Evolutionary conservation across 305 asterid genomes (phyloP).

Genomic region (Plantago lanceolata): DNA sequence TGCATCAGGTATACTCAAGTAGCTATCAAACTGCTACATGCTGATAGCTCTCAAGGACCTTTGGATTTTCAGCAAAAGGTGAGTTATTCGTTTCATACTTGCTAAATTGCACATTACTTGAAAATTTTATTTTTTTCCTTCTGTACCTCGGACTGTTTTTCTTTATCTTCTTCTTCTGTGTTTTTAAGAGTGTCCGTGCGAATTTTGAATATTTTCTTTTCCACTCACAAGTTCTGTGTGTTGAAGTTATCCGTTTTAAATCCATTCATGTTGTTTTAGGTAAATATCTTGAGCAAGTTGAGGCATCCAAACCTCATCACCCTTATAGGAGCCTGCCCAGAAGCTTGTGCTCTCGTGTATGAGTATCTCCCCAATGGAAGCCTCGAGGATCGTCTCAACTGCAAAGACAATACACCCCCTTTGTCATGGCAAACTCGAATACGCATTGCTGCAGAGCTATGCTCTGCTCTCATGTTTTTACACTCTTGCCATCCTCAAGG

Average conservation of each 20-base stretch:
- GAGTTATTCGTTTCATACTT: conserved; percentile 12
- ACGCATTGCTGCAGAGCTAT: conserved; percentile 79
- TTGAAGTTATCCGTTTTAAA: too few relatives aligned
- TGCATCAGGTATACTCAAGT: conserved; percentile 68
- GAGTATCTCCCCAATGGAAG: conserved; percentile 86
- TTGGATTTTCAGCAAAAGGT: conserved; percentile 86
- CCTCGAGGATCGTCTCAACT: conserved; percentile 84
- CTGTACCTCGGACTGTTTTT: too few relatives aligned
- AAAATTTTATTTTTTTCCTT: not conserved
- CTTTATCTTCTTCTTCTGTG: too few relatives aligned
- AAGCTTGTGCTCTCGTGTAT: conserved; percentile 63
- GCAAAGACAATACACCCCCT: conserved; percentile 78
- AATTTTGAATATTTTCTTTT: too few relatives aligned
- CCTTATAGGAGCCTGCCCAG: conserved; percentile 85
- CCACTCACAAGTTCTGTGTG: too few relatives aligned
- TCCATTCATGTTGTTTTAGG: conserved; percentile 35
- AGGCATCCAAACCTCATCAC: conserved; percentile 87
- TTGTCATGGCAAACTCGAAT: conserved; percentile 84
- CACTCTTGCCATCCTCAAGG: conserved; percentile 63
- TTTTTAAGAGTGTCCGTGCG: too few relatives aligned
- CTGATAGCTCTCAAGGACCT: conserved; percentile 77
- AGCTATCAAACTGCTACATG: conserved; percentile 71
- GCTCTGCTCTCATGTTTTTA: conserved; percentile 78
- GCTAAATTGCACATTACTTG: not conserved
- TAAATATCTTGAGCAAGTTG: conserved; percentile 68